Evolutionary conservation across 2,329 filamentous ascomycete species (phyloP).

Genomic region (Purpureocillium lavendulum): DNA sequence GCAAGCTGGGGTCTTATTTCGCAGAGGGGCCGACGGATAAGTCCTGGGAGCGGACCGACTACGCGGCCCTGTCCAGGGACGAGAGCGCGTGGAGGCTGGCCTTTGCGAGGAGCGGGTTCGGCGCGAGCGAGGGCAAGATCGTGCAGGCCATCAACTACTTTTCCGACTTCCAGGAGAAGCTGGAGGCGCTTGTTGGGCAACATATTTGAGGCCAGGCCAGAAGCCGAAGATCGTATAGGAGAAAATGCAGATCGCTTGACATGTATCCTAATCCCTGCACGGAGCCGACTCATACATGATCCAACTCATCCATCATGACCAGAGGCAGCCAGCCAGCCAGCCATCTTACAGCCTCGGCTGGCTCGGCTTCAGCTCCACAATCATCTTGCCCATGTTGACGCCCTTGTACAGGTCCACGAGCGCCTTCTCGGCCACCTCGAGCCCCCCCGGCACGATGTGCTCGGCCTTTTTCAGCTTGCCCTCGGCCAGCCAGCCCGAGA

Average conservation of each 20-base stretch:
- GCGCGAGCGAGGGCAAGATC: conserved; percentile 41
- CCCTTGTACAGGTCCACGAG: conserved; percentile 59
- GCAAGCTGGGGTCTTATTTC: background rate
- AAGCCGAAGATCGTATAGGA: too few relatives aligned
- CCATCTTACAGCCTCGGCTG: conserved; percentile 15
- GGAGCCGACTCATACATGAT: too few relatives aligned
- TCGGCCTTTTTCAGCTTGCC: conserved; percentile 67
- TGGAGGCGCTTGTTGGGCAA: too few relatives aligned
- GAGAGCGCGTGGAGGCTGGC: conserved; percentile 40
- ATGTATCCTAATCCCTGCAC: too few relatives aligned
- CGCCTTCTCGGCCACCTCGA: conserved; percentile 53
- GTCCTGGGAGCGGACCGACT: conserved; percentile 7
- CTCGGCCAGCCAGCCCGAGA: conserved; percentile 60
- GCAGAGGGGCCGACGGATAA: too few relatives aligned
- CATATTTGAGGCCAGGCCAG: too few relatives aligned
- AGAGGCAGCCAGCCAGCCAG: too few relatives aligned
- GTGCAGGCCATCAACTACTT: conserved; percentile 50
- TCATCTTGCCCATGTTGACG: conserved; percentile 60
- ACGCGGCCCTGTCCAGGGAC: conserved; percentile 20
- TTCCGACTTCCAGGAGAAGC: conserved; percentile 32
- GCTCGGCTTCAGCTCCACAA: conserved; percentile 40
- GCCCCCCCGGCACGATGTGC: conserved; percentile 61
- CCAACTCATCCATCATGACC: too few relatives aligned
- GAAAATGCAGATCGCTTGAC: too few relatives aligned
- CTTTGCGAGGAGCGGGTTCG: conserved; percentile 38